A percentile compares a stretch with the other conserved stretches of the same genome.
These are phyloP conservation scores for Geranomyces michiganensis DNA, from an alignment of 192 early-diverging fungal species.

Conservation along the genomic window DNA sequence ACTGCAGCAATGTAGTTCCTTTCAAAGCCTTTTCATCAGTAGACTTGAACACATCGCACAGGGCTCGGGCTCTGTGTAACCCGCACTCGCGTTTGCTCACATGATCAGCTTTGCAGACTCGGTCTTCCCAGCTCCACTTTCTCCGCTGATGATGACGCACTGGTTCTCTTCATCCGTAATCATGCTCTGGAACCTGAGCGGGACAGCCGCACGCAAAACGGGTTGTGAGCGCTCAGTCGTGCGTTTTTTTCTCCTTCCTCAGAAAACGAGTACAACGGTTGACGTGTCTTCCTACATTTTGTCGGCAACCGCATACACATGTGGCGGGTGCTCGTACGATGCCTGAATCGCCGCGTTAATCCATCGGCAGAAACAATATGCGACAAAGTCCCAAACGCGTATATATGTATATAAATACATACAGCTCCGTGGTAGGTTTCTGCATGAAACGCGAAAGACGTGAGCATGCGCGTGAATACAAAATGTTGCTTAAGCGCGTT, in stretches of 20 bases:
- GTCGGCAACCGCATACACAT: constrained; percentile 97
- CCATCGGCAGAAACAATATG: background rate
- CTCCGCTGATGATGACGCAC: constrained; percentile 90
- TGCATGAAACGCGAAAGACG: constrained; percentile 10
- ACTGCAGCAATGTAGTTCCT: constrained; percentile 99
- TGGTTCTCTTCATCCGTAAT: constrained; percentile 98
- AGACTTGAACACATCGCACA: background rate
- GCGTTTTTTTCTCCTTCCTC: background rate
- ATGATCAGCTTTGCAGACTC: constrained; percentile 68
- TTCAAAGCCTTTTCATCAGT: background rate
- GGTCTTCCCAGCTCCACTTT: constrained; percentile 52
- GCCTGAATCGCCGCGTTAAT: constrained; percentile 37
- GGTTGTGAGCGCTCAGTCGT: background rate
- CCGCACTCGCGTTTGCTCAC: constrained; percentile 26
- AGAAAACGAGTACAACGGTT: background rate
- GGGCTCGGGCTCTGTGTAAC: background rate
- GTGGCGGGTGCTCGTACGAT: constrained; percentile 79
- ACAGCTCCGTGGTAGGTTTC: constrained; percentile 85
- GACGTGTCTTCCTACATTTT: constrained; percentile 45
- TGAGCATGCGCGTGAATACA: no score
- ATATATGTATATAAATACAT: constrained; percentile 27
- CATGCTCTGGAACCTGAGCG: constrained; percentile 80
- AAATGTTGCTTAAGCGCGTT: no score
- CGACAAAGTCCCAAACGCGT: background rate
- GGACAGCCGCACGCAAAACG: background rate